Evolutionary conservation across 306 rosid species (phyloP), one percentile per base, ranked within the genome.

Genomic region (Mimosa bimucronata): DNA sequence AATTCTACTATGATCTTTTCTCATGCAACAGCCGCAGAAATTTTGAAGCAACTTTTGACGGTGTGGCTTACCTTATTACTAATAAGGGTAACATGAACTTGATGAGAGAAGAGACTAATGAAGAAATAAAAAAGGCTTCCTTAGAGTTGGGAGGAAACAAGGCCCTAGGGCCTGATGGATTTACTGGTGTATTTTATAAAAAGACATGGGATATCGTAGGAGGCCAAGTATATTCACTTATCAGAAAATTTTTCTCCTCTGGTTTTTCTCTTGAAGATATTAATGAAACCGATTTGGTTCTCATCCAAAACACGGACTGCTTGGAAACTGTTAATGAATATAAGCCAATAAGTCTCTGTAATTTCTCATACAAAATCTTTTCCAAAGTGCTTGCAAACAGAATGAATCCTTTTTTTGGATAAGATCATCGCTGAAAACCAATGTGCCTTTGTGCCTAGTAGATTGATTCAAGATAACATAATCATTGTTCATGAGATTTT

Each of bases 301-400:
- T 50, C 1, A 18, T 14, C 1, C 21, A n/a, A 0, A 3, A 50
- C 2, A 7, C 5, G 2, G 8, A 15, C 0, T 4, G 0, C n/a
- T 1, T n/a, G 4, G 21, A 15, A 16, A 13, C 57, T 3, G 8
- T 50, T 1, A 50, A 18, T 50, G 21, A 50, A 14, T 50, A 15
- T 16, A 50, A n/a, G 57, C 21, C 9, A 1, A 50, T 16, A 2
- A 50, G 57, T 18, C 21, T 50, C 1, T 50, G 23, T 6, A 50
- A 50, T 18, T 50, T 50, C n/a, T 16, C 7, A 0, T 3, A 50
- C 9, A 50, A 50, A 16, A 50, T 16, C 0, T 15, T 16, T 5
- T 50, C 57, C 0, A 16, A 50, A 50, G 21, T 50, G 0, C 18
- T 50, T 1, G 3, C 57, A 4, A 50, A 50, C 3, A 34, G 0